Evolutionary conservation across 257 asterid genomes (phyloP).

Genomic region (Verbascum thapsus): DNA sequence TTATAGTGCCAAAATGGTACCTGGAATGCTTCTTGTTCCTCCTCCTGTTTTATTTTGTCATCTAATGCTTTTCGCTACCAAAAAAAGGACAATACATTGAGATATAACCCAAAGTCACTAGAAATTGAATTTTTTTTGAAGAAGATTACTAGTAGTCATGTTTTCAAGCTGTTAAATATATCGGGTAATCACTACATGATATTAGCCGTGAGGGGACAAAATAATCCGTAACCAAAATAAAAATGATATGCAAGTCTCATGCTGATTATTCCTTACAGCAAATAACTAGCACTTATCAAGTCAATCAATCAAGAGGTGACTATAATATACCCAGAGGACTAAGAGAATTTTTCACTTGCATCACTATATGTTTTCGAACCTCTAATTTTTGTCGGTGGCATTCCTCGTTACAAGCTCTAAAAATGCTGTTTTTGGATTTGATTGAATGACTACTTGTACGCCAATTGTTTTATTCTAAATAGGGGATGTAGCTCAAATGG

Average conservation of each 20-base stretch:
- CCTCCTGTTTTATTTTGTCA: constrained; percentile 85
- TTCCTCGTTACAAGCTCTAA: no score
- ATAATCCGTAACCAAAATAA: not conserved
- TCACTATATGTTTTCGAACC: no score
- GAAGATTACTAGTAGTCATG: constrained; percentile 17
- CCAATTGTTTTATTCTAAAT: no score
- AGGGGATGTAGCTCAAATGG: constrained; percentile 99
- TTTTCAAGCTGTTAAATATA: not conserved
- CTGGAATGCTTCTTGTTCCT: constrained; percentile 86
- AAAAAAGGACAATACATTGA: not conserved
- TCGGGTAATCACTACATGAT: constrained; percentile 4
- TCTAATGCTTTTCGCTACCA: constrained; percentile 79
- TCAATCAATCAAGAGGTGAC: not conserved
- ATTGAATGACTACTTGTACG: no score
- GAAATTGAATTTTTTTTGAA: constrained; percentile 7
- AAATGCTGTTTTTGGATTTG: no score
- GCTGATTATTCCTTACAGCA: not conserved
- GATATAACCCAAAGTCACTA: not conserved
- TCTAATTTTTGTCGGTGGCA: no score
- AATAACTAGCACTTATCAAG: not conserved
- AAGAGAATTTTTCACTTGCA: no score
- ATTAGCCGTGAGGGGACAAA: not conserved
- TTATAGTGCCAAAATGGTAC: constrained; percentile 43
- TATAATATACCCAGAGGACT: not conserved
- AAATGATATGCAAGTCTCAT: not conserved